Evolutionary conservation across 1,284 basidiomycete species (phyloP), one percentile per base, ranked within the genome.

Genomic region (Hemileia vastatrix): DNA sequence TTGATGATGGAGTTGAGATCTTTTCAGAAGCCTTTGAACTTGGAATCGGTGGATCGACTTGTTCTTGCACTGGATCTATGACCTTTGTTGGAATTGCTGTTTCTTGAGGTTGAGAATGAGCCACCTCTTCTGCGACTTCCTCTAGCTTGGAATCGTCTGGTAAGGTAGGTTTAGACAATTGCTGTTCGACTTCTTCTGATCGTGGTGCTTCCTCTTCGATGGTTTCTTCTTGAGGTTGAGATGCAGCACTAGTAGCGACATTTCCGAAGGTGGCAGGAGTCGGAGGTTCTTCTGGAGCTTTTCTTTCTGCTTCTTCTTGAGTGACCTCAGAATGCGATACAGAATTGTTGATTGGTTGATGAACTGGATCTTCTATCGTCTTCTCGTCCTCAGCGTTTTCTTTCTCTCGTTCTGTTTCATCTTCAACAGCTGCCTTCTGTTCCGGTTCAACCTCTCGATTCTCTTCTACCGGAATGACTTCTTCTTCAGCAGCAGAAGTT

Each of bases 241-340:
- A 40, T 27, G 27, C 27, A 27, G 27, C 27, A 27, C 27, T 27
- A 27, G 27, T 27, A 15, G 8, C 15, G 9, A 40, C 36, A 15
- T 40, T 40, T 40, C 36, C 36, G 15, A 40, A 11, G 36, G 36
- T 40, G 15, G 63, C 56, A 13, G 66, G 65, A 32, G 67, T 67
- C 0, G 61, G 27, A 4, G 67, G 66, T 54, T 65, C 67, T 44
- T 63, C 67, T 6, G 67, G 66, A 8, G 67, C 68, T 23, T 70
- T 65, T 6, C 32, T 43, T 43, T 70, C 68, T 0, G 67, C 36
- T 6, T 44, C 64, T 21, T 67, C 54, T 62, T 60, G 18, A 64
- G 66, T 27, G 65, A 67, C 23, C 51, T 67, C 32, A 40, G 40
- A 11, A 33, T 21, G 8, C 52, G 45, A n/a, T 58, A 19, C 24